phyloP scores from a whole-genome alignment of 1,284 basidiomycete genomes.

The Tilletia caries region DNA sequence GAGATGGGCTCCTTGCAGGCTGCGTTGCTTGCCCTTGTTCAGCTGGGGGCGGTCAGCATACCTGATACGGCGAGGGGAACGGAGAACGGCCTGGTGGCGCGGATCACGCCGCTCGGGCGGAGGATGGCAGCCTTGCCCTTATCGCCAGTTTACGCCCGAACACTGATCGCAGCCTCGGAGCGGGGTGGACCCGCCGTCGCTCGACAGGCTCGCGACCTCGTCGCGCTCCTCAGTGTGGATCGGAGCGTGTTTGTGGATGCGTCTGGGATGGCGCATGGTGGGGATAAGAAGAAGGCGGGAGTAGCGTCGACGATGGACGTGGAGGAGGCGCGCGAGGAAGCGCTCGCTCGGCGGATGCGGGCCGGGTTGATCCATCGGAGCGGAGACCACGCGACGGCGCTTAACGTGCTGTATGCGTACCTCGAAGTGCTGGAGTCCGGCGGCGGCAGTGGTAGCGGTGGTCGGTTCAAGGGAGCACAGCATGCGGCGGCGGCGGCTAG shows the following conservation, averaged over 20 bases:
- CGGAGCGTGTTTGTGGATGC: constrained; percentile 16
- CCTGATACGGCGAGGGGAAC: constrained; percentile 4
- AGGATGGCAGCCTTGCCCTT: constrained; percentile 47
- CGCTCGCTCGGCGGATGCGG: constrained; percentile 51
- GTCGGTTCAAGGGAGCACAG: constrained; percentile 9
- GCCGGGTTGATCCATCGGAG: constrained; percentile 33
- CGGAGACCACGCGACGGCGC: constrained; percentile 48
- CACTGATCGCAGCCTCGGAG: constrained; percentile 43
- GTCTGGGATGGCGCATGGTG: not conserved
- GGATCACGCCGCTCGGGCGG: constrained; percentile 38
- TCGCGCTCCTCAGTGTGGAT: constrained; percentile 38
- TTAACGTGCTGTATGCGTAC: constrained; percentile 51
- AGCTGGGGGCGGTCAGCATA: constrained; percentile 40
- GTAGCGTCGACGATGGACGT: constrained; percentile 16
- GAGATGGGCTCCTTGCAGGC: constrained; percentile 30
- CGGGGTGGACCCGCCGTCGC: constrained; percentile 28
- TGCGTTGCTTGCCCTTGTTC: constrained; percentile 40
- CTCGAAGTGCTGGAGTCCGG: constrained; percentile 18
- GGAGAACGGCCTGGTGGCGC: not conserved
- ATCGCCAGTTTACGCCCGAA: constrained; percentile 39
- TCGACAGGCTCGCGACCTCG: constrained; percentile 45
- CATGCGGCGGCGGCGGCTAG: not conserved
- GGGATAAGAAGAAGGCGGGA: constrained; percentile 22
- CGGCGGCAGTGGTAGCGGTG: constrained; percentile 15
- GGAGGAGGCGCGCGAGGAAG: not conserved